Evolutionary conservation across 306 rosid genomes (phyloP).

Genomic region (Gastrolobium villosum): DNA sequence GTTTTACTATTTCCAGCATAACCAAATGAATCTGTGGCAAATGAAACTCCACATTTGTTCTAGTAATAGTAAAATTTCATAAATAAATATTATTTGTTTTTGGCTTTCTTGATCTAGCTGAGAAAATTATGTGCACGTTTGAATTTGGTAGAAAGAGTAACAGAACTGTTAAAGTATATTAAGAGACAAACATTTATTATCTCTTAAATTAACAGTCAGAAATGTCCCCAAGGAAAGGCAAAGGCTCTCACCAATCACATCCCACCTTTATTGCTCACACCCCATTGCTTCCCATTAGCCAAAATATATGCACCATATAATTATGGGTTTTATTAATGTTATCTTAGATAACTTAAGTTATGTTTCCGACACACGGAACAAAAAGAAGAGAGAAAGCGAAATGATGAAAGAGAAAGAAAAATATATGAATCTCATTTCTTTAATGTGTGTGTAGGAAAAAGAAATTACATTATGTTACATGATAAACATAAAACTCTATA

Average conservation of each 20-base stretch:
- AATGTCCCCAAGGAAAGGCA: slow-evolving; percentile 49
- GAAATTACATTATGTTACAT: too few species aligned
- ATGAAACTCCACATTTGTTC: slow-evolving; percentile 45
- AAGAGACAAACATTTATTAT: slow-evolving; percentile 44
- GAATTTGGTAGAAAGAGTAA: background rate
- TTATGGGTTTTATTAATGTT: too few species aligned
- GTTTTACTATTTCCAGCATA: slow-evolving; percentile 13
- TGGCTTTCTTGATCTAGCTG: background rate
- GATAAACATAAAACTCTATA: too few species aligned
- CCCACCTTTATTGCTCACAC: slow-evolving; percentile 44
- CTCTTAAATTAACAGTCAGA: slow-evolving; percentile 25
- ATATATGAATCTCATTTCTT: too few species aligned
- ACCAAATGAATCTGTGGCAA: slow-evolving; percentile 43
- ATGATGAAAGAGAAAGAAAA: too few species aligned
- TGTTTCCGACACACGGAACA: too few species aligned
- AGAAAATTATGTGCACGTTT: slow-evolving; percentile 32
- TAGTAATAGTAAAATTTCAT: slow-evolving; percentile 1
- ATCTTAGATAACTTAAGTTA: too few species aligned
- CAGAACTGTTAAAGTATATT: background rate
- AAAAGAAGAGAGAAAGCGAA: too few species aligned
- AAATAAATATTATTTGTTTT: background rate
- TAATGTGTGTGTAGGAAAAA: too few species aligned
- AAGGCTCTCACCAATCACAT: slow-evolving; percentile 70
- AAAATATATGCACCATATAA: background rate
- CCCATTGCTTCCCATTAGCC: background rate